Conservation (phyloP, 2,329 filamentous ascomycete species). For the Didymella pinodella region DNA sequence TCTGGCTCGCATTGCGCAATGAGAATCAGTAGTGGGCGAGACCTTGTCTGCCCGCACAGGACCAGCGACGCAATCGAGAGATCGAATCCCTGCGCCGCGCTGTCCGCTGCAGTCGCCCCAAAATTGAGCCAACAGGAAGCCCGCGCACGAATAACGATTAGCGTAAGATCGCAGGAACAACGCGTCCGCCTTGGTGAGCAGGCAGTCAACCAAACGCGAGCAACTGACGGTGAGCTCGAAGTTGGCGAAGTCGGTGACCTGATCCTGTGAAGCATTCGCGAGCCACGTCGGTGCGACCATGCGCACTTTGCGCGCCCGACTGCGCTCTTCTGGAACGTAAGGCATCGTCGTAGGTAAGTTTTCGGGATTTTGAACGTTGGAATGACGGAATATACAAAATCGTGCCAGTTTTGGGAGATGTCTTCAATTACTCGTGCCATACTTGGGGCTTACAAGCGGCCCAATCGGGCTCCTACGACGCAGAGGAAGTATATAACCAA, state of each 20-base stretch:
- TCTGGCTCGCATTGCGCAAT: not conserved
- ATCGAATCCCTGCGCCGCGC: conserved; percentile 15
- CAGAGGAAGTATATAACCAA: too few relatives aligned
- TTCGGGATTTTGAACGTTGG: not conserved
- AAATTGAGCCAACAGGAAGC: conserved; percentile 15
- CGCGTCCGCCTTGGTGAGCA: not conserved
- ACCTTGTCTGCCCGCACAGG: conserved; percentile 5
- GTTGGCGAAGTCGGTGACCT: not conserved
- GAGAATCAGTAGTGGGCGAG: not conserved
- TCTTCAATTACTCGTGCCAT: not conserved
- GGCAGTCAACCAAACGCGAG: not conserved
- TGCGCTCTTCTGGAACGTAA: not conserved
- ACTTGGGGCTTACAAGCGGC: not conserved
- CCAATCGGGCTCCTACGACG: too few relatives aligned
- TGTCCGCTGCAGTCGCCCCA: conserved; percentile 15
- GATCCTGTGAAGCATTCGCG: not conserved
- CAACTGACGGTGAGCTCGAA: not conserved
- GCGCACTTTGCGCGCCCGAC: not conserved
- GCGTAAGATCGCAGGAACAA: conserved; percentile 1
- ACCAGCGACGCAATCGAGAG: conserved; percentile 17
- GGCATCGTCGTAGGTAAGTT: not conserved
- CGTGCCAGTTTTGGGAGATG: not conserved
- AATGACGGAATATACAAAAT: not conserved
- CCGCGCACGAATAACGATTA: conserved; percentile 10
- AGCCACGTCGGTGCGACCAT: not conserved